Evolutionary conservation across 257 asterid genomes (phyloP), one percentile per base, ranked within the genome.

Genomic region (Solanum appendiculatum): DNA sequence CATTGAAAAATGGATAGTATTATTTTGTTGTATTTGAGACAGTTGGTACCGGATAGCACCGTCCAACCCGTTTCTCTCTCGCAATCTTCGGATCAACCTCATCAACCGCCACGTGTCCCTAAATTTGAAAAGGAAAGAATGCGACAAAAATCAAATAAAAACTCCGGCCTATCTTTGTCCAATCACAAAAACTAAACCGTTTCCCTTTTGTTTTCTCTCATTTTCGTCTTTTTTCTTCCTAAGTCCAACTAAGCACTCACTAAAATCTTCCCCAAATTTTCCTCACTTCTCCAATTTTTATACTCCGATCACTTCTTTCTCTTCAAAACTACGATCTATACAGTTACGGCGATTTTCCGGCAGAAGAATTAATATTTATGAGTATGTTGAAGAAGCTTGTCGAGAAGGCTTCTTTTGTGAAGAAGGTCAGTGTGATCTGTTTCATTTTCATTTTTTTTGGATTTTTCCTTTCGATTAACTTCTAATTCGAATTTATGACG

Each of bases 381-480:
- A 44, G 63, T 80, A 80, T 80, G 85, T 80, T 80, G 86, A 96
- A 93, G 95, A 95, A 94, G 90, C 95, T 96, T 15, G 98, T 96
- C 44, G 99, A 96, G 86, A 96, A 94, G 94, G 98, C 98, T 90
- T 95, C 97, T 70, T 75, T 95, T 80, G 82, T 23, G 60, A 95
- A 95, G 93, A 96, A 96, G 98, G 98, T 94, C 80, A 89, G 72
- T n/a, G n/a, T n/a, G n/a, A n/a, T n/a, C n/a, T n/a, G n/a, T n/a
- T 31, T 33, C 33, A 6, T n/a, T 39, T 15, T 5, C 7, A n/a
- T n/a, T n/a, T n/a, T 42, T 27, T 12, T 1, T 23, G 25, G 7
- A 10, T 46, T 44, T 23, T 0, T n/a, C 1, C 10, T 25, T 77
- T 42, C 60, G 15, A 25, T 42, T 25, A 1, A n/a, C 56, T 75